phyloP scores from a whole-genome alignment of 768 basidiomycete species.

The Trametes sanguinea region DNA sequence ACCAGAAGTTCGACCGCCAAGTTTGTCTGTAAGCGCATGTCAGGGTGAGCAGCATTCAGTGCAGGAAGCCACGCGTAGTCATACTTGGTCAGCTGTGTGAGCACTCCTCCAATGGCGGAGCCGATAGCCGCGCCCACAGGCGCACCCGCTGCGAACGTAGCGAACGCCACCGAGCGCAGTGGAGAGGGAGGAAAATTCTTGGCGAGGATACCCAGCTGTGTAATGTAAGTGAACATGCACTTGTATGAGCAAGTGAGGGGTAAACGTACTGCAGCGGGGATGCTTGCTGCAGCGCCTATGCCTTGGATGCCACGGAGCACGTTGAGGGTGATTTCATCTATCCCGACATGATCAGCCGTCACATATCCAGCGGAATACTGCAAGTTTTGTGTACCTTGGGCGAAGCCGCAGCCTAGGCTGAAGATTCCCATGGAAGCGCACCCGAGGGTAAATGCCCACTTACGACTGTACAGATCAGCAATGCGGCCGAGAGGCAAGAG shows the following conservation, averaged over 20 bases:
- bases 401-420: slow-evolving; percentile 66
- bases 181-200: slow-evolving; percentile 70
- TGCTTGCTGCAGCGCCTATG: slow-evolving; percentile 70
- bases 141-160: slow-evolving; percentile 82
- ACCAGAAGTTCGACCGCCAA: slow-evolving; percentile 72
- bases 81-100: slow-evolving; percentile 55
- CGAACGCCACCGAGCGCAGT: slow-evolving; percentile 74
- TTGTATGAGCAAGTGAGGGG: background rate
- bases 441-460: slow-evolving; percentile 64
- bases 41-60: background rate
- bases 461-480: slow-evolving; percentile 79
- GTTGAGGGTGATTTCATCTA: slow-evolving; percentile 62
- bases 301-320: slow-evolving; percentile 83
- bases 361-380: background rate
- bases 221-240: background rate
- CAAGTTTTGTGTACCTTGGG: slow-evolving; percentile 42
- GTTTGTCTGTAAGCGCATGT: slow-evolving; percentile 32
- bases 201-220: slow-evolving; percentile 74
- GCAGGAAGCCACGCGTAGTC: slow-evolving; percentile 11
- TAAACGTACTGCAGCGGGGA: slow-evolving; percentile 65
- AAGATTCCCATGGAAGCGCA: slow-evolving; percentile 54
- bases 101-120: slow-evolving; percentile 65
- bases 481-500: slow-evolving; percentile 74
- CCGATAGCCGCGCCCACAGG: slow-evolving; percentile 81
- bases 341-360: background rate